Evolutionary conservation across 108 stramenopile species (phyloP).

Genomic region (Nitzschia inconspicua): DNA sequence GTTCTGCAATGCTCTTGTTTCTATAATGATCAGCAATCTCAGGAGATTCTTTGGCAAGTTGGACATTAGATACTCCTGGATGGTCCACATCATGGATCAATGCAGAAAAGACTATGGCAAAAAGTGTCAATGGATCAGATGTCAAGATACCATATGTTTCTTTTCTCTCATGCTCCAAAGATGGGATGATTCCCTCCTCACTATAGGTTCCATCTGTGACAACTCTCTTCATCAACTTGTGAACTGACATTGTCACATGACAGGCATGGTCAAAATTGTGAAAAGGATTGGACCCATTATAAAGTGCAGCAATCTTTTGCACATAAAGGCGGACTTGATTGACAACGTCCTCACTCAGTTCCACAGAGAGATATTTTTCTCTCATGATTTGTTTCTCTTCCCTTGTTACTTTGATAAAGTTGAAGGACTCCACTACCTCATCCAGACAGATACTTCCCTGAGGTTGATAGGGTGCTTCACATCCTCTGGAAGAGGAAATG

Average conservation of each 20-base stretch:
- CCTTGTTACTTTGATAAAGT: too few species aligned
- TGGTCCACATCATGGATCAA: constrained; percentile 47
- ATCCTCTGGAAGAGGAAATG: too few species aligned
- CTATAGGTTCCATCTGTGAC: background rate
- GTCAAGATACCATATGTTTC: constrained; percentile 18
- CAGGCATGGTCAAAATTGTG: constrained; percentile 28
- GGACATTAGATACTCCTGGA: constrained; percentile 34
- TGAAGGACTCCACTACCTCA: too few species aligned
- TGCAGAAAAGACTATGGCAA: constrained; percentile 35
- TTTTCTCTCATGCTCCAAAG: too few species aligned
- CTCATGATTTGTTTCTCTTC: too few species aligned
- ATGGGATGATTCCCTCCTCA: too few species aligned
- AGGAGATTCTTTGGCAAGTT: constrained; percentile 27
- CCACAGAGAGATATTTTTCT: background rate
- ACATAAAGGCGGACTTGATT: constrained; percentile 3
- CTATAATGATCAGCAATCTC: constrained; percentile 18
- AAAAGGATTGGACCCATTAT: constrained; percentile 12
- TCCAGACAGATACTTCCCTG: too few species aligned
- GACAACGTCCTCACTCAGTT: background rate
- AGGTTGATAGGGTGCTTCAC: too few species aligned
- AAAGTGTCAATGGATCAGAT: constrained; percentile 32
- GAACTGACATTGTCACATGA: constrained; percentile 19
- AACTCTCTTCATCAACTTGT: constrained; percentile 20
- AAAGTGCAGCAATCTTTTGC: background rate
- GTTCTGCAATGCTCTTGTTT: constrained; percentile 36